Evolutionary conservation across 352 stramenopile genomes (phyloP).

Genomic region (Globisporangium abappressorium): DNA sequence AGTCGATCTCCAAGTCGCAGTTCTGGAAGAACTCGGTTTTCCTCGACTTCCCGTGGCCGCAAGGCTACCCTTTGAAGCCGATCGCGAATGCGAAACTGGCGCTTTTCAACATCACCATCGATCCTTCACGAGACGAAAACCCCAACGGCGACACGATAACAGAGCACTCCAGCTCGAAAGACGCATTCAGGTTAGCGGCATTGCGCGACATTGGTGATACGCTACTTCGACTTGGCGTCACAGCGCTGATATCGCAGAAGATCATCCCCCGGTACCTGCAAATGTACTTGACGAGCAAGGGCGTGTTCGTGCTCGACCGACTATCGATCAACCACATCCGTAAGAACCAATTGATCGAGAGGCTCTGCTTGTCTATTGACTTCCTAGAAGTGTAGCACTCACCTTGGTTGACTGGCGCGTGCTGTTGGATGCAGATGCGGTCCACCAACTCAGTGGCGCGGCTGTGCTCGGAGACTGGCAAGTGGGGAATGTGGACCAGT

Average conservation of each 20-base stretch:
- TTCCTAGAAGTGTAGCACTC: no score
- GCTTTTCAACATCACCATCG: conserved; percentile 61
- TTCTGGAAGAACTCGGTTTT: conserved; percentile 46
- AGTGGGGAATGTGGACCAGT: conserved; percentile 17
- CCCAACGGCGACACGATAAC: background rate
- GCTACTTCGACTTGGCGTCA: conserved; percentile 29
- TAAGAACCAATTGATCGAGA: conserved; percentile 22
- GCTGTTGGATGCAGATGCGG: conserved; percentile 23
- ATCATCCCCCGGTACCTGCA: conserved; percentile 50
- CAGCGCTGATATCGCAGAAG: conserved; percentile 54
- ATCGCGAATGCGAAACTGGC: conserved; percentile 30
- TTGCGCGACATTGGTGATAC: conserved; percentile 32
- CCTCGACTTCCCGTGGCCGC: conserved; percentile 38
- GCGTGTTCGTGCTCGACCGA: conserved; percentile 47
- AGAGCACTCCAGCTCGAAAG: conserved; percentile 8
- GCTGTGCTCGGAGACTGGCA: conserved; percentile 47
- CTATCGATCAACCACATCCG: conserved; percentile 49
- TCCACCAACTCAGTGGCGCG: conserved; percentile 50
- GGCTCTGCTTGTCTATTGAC: no score
- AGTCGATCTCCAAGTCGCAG: conserved; percentile 25
- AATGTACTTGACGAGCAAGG: conserved; percentile 29
- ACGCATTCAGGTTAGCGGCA: conserved; percentile 27
- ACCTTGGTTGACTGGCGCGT: background rate
- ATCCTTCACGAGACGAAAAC: conserved; percentile 23
- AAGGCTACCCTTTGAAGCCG: conserved; percentile 12